These are phyloP conservation scores for Penicillium hordei DNA, from an alignment of 2,329 filamentous ascomycete genomes.

Conservation along the genomic window DNA sequence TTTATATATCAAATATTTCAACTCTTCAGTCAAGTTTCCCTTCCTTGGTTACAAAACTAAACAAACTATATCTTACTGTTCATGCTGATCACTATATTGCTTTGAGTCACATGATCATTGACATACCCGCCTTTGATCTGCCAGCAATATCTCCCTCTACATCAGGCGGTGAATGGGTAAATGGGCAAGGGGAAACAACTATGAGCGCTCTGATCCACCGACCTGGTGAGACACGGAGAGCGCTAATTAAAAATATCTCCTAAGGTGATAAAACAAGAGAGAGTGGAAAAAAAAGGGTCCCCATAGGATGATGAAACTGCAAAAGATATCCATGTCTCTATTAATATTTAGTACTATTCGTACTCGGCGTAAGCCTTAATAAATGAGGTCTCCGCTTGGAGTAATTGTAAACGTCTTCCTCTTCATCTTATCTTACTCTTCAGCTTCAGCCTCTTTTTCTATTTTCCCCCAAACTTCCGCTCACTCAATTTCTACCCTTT, in stretches of 20 bases:
- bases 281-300: not conserved
- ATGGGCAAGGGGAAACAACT: not conserved
- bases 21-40: not conserved
- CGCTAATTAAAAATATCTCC: slow-evolving; percentile 24
- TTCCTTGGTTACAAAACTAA: not conserved
- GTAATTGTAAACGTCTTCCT: slow-evolving; percentile 15
- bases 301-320: slow-evolving; percentile 12
- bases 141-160: not conserved
- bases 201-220: slow-evolving; percentile 8
- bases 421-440: slow-evolving; percentile 19
- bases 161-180: slow-evolving; percentile 3
- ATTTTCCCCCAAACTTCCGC: slow-evolving; percentile 1
- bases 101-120: slow-evolving; percentile 5
- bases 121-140: slow-evolving; percentile 6
- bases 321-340: slow-evolving; percentile 4
- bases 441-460: slow-evolving; percentile 11
- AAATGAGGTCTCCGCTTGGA: slow-evolving; percentile 18
- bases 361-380: slow-evolving; percentile 16
- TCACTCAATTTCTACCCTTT: slow-evolving; percentile 8
- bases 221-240: slow-evolving; percentile 18
- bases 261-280: not conserved
- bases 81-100: slow-evolving; percentile 3
- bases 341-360: not conserved
- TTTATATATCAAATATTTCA: not conserved
- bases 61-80: not conserved